Evolutionary conservation across 192 early-diverging fungal species (phyloP).

Genomic region (Piromyces finnis): DNA sequence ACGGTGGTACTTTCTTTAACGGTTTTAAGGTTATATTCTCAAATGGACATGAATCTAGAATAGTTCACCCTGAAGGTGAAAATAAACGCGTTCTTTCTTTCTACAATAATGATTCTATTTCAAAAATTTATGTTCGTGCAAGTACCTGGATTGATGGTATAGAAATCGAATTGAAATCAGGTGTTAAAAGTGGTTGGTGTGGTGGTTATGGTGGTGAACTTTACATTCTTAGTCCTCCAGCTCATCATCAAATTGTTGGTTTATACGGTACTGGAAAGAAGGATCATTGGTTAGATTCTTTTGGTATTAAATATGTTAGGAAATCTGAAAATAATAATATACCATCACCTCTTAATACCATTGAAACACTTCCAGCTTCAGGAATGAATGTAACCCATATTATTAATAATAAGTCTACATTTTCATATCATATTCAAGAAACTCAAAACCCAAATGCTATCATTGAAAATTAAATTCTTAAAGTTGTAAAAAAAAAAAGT

Average conservation of each 20-base stretch:
- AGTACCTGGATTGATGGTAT: slow-evolving; percentile 45
- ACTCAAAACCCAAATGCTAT: no score
- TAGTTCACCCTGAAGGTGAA: slow-evolving; percentile 13
- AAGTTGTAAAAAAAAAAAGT: no score
- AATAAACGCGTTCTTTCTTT: slow-evolving; percentile 10
- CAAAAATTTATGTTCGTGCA: slow-evolving; percentile 20
- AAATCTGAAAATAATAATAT: not conserved
- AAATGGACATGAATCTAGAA: slow-evolving; percentile 13
- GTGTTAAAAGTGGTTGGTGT: slow-evolving; percentile 29
- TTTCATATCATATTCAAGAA: no score
- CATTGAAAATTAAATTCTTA: no score
- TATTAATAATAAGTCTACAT: no score
- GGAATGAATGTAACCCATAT: no score
- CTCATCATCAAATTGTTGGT: slow-evolving; percentile 28
- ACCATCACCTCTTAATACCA: no score
- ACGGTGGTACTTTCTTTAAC: slow-evolving; percentile 22
- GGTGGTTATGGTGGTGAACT: slow-evolving; percentile 26
- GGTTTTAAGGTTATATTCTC: slow-evolving; percentile 20
- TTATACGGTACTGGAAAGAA: slow-evolving; percentile 24
- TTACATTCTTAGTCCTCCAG: slow-evolving; percentile 21
- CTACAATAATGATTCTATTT: slow-evolving; percentile 21
- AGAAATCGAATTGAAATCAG: slow-evolving; percentile 26
- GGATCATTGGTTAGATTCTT: slow-evolving; percentile 24
- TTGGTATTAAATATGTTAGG: slow-evolving; percentile 13
- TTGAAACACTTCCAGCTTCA: no score